Conservation (phyloP, 257 asterid species). For the Orobanche coerulescens region DNA sequence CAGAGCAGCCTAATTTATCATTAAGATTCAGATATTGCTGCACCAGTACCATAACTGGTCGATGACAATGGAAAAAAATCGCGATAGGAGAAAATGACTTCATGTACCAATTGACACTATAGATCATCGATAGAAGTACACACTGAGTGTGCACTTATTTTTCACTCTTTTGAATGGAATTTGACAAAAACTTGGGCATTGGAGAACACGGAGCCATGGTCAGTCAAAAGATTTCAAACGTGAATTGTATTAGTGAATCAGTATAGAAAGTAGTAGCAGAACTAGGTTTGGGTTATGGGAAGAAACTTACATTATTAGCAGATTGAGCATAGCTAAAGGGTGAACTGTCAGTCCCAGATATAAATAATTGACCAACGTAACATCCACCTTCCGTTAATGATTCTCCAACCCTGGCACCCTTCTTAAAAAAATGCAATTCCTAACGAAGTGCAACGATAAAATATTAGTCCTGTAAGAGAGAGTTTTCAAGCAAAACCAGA, state of each 20-base stretch:
- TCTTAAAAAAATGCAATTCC: slow-evolving; percentile 34
- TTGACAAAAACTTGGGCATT: not conserved
- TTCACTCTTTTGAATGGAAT: slow-evolving; percentile 2
- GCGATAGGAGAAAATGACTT: not conserved
- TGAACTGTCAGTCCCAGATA: slow-evolving; percentile 50
- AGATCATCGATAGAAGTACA: slow-evolving; percentile 6
- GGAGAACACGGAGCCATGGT: not conserved
- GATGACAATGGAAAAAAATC: not conserved
- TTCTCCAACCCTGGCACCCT: slow-evolving; percentile 20
- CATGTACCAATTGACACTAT: not conserved
- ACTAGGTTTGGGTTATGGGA: not conserved
- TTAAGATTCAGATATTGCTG: not conserved
- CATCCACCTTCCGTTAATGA: slow-evolving; percentile 34
- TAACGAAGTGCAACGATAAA: slow-evolving; percentile 21
- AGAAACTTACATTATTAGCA: slow-evolving; percentile 41
- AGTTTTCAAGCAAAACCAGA: slow-evolving; percentile 11
- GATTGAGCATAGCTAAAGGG: slow-evolving; percentile 40
- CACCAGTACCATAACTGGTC: not conserved
- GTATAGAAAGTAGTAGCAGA: not conserved
- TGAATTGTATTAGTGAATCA: not conserved
- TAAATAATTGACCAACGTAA: slow-evolving; percentile 37
- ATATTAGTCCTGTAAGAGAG: slow-evolving; percentile 10
- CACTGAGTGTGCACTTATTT: slow-evolving; percentile 1
- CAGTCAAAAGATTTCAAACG: not conserved
- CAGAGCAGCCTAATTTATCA: slow-evolving; percentile 10